Conservation (phyloP, 805 yeast genomes). For the Wickerhamiella spandovensis region DNA sequence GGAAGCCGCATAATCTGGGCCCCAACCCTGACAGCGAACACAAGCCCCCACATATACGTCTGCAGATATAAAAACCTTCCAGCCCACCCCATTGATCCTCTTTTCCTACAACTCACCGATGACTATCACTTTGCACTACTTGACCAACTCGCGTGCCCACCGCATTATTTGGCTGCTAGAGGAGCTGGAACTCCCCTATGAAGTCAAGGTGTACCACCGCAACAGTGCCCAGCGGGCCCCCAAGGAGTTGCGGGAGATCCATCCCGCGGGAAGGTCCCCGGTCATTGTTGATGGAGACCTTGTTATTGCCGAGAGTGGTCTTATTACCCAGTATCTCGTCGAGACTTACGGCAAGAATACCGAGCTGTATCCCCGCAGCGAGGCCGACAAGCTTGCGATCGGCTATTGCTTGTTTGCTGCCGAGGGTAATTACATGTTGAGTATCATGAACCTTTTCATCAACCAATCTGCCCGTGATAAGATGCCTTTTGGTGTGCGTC, state of each 20-base stretch:
- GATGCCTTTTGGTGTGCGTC: conserved; percentile 12
- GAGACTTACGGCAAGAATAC: conserved; percentile 34
- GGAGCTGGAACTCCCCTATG: conserved; percentile 41
- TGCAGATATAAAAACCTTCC: background rate
- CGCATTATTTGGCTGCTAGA: conserved; percentile 56
- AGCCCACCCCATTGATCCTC: background rate
- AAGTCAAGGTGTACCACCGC: conserved; percentile 39
- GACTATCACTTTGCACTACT: conserved; percentile 8
- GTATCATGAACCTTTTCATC: conserved; percentile 28
- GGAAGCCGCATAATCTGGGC: background rate
- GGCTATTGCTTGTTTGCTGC: conserved; percentile 42
- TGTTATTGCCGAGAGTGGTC: conserved; percentile 46
- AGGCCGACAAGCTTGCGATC: conserved; percentile 31
- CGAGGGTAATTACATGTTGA: conserved; percentile 52
- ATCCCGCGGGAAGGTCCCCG: conserved; percentile 55
- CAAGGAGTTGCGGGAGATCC: conserved; percentile 35
- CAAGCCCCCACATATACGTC: background rate
- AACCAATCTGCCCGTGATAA: conserved; percentile 22
- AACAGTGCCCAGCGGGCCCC: conserved; percentile 35
- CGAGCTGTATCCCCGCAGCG: conserved; percentile 28
- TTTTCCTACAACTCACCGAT: background rate
- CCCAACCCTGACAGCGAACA: background rate
- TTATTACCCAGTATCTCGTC: conserved; percentile 40
- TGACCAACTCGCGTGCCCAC: conserved; percentile 44
- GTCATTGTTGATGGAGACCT: conserved; percentile 32